Conservation (phyloP, 2,329 filamentous ascomycete genomes). For the Orbilia javanica region DNA sequence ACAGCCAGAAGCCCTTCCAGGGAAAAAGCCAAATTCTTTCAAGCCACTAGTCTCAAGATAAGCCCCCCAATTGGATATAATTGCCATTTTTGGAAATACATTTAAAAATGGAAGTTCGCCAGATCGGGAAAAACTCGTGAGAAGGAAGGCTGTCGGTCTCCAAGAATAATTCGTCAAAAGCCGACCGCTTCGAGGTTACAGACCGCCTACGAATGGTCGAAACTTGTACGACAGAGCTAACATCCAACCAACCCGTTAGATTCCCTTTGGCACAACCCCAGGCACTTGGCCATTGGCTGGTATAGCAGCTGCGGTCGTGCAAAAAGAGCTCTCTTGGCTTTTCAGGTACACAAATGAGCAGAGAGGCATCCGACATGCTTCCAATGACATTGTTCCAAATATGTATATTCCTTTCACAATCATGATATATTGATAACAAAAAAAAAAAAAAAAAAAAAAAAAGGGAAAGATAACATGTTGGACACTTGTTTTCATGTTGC, state of each 20-base stretch:
- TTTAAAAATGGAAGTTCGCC: conserved; percentile 36
- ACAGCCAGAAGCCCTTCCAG: not conserved
- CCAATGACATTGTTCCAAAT: conserved; percentile 54
- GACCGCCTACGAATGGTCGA: conserved; percentile 16
- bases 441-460: no score
- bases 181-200: conserved; percentile 16
- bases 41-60: conserved; percentile 1
- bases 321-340: not conserved
- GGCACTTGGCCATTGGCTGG: conserved; percentile 41
- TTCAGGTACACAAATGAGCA: conserved; percentile 22
- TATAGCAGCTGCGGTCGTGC: conserved; percentile 20
- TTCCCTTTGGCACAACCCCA: conserved; percentile 2
- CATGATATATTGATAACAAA: conserved; percentile 18
- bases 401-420: conserved; percentile 13
- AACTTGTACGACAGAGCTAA: conserved; percentile 30
- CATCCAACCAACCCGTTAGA: conserved; percentile 40
- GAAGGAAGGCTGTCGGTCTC: not conserved
- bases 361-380: not conserved
- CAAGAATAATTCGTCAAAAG: conserved; percentile 11
- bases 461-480: conserved; percentile 42
- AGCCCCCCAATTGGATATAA: conserved; percentile 22
- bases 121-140: conserved; percentile 23
- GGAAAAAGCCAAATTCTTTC: not conserved
- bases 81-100: conserved; percentile 44
- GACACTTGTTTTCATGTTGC: not conserved